Base-by-base conservation (phyloP, 306 rosid species). In the Sechiopsis laciniata region DNA sequence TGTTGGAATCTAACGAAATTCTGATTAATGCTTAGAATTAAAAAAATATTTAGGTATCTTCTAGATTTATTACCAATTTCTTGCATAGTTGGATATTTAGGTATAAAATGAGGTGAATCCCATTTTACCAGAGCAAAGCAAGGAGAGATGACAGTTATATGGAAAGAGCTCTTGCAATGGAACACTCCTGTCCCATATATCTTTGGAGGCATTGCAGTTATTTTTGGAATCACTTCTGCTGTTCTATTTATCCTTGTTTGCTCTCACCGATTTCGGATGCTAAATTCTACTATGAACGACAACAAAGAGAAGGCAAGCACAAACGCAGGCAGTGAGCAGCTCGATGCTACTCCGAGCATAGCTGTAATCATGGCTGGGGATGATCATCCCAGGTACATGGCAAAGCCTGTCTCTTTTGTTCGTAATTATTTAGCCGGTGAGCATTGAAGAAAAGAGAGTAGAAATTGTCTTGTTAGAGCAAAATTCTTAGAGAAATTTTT, bases 321-420 rank as follows among this genome's bases (percentile, higher is more conserved):
- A 1, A 51, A 48, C 11, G 48, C 7, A 8, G 60, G 73, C 57
- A 51, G 46, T 13, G 56, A 70, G 46, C 45, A 70, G 22, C 29
- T 24, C 15, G 60, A 51, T 24, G 40, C 57, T 26, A 35, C 59
- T 52, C 74, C 20, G 48, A 52, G 46, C 20, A 21, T 70, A 70
- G 42, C 57, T 50, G 58, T 69, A 48, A 70, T 70, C 22, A 70
- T 70, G 74, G 45, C 74, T 70, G 74, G 74, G 42, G 74, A 51
- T 70, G 74, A 52, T 50, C 74, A 22, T 51, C 74, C 74, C 48
- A 70, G 60, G 60, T 70, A 70, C 60, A 70, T 51, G 74, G 74
- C 74, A 70, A 50, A 70, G 60, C 74, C 74, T 16, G 59, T 70
- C 74, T 48, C 74, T 70, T 70, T 70, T 69, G 24, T 70, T 22